These are phyloP conservation scores for Syncephalastrum monosporum DNA, from an alignment of 371 early-diverging fungal genomes.

Conservation along the genomic window DNA sequence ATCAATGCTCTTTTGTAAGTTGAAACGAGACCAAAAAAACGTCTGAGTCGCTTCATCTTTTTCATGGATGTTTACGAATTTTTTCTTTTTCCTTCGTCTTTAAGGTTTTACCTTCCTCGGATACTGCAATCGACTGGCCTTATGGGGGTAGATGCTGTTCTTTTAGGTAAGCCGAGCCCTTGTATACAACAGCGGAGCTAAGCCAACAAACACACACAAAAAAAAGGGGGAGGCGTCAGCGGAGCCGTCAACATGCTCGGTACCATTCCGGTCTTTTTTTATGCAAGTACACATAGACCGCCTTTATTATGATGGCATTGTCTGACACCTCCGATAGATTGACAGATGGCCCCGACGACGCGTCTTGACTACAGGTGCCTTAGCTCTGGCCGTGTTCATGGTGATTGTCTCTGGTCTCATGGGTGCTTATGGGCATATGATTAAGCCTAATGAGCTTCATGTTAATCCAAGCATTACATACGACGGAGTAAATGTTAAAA, in stretches of 20 bases:
- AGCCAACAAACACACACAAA: background rate
- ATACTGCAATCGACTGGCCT: slow-evolving; percentile 69
- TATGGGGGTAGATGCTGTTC: slow-evolving; percentile 39
- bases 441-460: slow-evolving; percentile 18
- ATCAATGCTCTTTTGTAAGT: slow-evolving; percentile 73
- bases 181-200: background rate
- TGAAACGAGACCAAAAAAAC: background rate
- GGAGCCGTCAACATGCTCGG: slow-evolving; percentile 24
- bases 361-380: slow-evolving; percentile 21
- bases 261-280: slow-evolving; percentile 24
- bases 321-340: slow-evolving; percentile 9
- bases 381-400: slow-evolving; percentile 21
- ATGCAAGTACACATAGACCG: slow-evolving; percentile 17
- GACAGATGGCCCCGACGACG: slow-evolving; percentile 24
- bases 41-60: background rate
- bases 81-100: background rate
- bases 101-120: slow-evolving; percentile 58
- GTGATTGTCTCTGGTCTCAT: slow-evolving; percentile 28
- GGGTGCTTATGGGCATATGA: slow-evolving; percentile 19
- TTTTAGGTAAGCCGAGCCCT: slow-evolving; percentile 28
- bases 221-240: slow-evolving; percentile 20
- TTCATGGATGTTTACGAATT: background rate
- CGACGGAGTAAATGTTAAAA: slow-evolving; percentile 12
- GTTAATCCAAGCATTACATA: slow-evolving; percentile 22
- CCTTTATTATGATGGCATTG: slow-evolving; percentile 3